Evolutionary conservation across 495 filamentous ascomycete species (phyloP).

Genomic region (Penicillium antarcticum): DNA sequence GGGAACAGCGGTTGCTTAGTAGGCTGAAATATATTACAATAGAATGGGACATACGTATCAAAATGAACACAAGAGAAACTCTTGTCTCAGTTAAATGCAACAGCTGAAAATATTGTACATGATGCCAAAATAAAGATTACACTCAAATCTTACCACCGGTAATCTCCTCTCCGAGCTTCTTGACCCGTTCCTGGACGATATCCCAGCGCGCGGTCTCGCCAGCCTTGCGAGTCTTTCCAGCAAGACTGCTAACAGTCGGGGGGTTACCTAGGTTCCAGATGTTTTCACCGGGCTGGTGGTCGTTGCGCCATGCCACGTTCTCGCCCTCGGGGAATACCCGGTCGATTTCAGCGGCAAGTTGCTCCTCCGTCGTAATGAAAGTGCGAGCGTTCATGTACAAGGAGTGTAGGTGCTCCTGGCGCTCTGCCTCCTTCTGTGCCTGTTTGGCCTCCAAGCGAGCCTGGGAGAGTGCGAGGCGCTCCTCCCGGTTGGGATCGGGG

Average conservation of each 20-base stretch:
- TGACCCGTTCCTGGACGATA: slow-evolving; percentile 54
- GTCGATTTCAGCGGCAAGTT: slow-evolving; percentile 60
- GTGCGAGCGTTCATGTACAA: slow-evolving; percentile 62
- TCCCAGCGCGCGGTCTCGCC: slow-evolving; percentile 37
- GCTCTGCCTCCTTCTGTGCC: slow-evolving; percentile 35
- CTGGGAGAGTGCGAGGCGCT: slow-evolving; percentile 42
- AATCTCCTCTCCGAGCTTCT: slow-evolving; percentile 62
- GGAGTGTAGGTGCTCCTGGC: slow-evolving; percentile 51
- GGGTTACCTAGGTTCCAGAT: slow-evolving; percentile 58
- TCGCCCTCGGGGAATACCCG: slow-evolving; percentile 55
- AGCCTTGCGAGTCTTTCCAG: slow-evolving; percentile 27
- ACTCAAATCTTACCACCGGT: slow-evolving; percentile 65
- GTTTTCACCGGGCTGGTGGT: slow-evolving; percentile 42
- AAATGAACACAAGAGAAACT: not conserved
- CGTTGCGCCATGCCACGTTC: slow-evolving; percentile 45
- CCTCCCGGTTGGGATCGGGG: slow-evolving; percentile 45
- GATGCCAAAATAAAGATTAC: slow-evolving; percentile 8
- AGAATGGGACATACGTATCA: too few relatives aligned
- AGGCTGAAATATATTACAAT: too few relatives aligned
- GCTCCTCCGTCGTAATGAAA: slow-evolving; percentile 62
- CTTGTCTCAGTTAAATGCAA: slow-evolving; percentile 12
- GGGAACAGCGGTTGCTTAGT: too few relatives aligned
- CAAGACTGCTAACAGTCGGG: slow-evolving; percentile 42
- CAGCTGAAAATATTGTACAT: slow-evolving; percentile 30
- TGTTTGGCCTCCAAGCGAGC: slow-evolving; percentile 35